These are phyloP conservation scores for Sporisorium reilianum DNA, from an alignment of 1,284 basidiomycete species.

Conservation along the genomic window DNA sequence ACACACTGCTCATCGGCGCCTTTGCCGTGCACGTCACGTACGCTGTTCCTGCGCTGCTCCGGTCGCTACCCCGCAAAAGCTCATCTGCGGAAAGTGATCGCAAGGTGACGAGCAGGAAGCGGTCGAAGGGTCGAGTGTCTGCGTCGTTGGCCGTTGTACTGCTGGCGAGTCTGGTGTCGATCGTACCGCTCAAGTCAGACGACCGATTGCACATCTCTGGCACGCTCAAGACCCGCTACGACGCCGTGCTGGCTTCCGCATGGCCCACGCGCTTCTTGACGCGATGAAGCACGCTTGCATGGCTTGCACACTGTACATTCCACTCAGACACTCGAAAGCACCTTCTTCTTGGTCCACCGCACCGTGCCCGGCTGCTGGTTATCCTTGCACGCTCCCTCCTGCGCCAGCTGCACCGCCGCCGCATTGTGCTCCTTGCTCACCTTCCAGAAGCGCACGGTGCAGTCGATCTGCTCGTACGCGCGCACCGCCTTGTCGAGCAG, in stretches of 20 bases:
- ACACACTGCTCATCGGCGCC: constrained; percentile 33
- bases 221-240: constrained; percentile 34
- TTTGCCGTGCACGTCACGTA: constrained; percentile 35
- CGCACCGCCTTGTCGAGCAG: constrained; percentile 59
- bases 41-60: constrained; percentile 18
- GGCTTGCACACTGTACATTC: background rate
- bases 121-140: constrained; percentile 3
- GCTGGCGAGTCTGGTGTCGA: constrained; percentile 27
- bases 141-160: constrained; percentile 8
- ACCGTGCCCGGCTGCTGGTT: constrained; percentile 60
- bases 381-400: constrained; percentile 61
- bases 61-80: background rate
- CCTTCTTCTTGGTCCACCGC: constrained; percentile 60
- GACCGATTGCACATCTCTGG: constrained; percentile 21
- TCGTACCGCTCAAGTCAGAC: constrained; percentile 16
- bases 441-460: constrained; percentile 67
- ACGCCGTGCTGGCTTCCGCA: constrained; percentile 25
- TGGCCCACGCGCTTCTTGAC: constrained; percentile 30
- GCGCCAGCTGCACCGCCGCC: constrained; percentile 54
- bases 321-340: constrained; percentile 10
- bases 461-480: constrained; percentile 65
- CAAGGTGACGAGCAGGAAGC: background rate
- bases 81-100: background rate
- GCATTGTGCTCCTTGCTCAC: constrained; percentile 49
- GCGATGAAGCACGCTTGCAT: too few relatives aligned